Base-by-base conservation (phyloP, 345 rosid genomes). In the Lenwebbia sp. region DNA sequence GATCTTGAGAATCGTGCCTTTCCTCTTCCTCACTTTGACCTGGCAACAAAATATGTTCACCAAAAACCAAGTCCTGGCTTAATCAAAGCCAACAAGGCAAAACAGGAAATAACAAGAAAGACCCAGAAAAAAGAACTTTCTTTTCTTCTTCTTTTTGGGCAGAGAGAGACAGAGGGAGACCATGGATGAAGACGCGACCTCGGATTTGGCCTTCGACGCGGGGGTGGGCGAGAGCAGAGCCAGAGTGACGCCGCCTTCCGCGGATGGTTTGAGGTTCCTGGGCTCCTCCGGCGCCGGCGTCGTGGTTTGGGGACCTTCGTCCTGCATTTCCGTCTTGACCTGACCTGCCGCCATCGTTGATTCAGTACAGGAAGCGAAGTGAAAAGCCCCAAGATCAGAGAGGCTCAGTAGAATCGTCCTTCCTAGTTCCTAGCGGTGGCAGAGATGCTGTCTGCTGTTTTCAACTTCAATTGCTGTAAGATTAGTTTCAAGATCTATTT, bases 1-100 rank as follows among this genome's bases (percentile, higher is more conserved):
- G 85, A 90, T 74, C 91, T 87, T 88, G n/a, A 85, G 30, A 50
- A 76, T 85, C 86, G 86, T 89, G 53, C 52, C 78, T 74, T 83
- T 86, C 70, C 83, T 86, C 70, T 81, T 89, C 88, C 84, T 83
- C 84, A 37, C 85, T 82, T 47, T 87, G 22, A 74, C 87, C 90
- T 87, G 85, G 51, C 49, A 83, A n/a, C 30, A 49, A 84, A 50
- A 56, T 6, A 19, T 4, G 33, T 33, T 21, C 78, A 70, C 78
- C n/a, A 37, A 81, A 54, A 62, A 49, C 54, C 26, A 62, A 53
- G 54, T 40, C 65, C 60, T 15, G 22, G 41, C 51, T 49, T 44
- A 33, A 49, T 54, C 84, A 28, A 49, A 23, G 23, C 11, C 84
- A 6, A 28, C 37, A 82, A 82, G 41, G 57, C 17, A 23, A 50